Percentiles rank a stretch among this genome's conserved stretches.
Conservation (phyloP, 2,329 filamentous ascomycete species). For the Tolypocladium nubicola region DNA sequence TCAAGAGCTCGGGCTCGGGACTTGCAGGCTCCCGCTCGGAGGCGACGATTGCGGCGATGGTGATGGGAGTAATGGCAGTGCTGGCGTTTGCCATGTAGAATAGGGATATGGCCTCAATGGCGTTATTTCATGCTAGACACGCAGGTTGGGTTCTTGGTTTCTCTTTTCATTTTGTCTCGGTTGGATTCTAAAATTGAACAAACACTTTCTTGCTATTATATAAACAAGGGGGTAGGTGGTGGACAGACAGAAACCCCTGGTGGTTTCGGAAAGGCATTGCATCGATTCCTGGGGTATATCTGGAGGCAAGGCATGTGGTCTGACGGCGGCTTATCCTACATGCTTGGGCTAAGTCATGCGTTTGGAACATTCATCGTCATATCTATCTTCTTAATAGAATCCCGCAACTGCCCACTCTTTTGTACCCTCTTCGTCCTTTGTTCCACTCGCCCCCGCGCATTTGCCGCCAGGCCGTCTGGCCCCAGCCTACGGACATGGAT, state of each 20-base stretch:
- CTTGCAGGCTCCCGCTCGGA: neutral
- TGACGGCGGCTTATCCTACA: neutral
- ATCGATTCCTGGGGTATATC: neutral
- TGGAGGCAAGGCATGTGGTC: neutral
- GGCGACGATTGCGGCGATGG: neutral
- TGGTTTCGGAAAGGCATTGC: neutral
- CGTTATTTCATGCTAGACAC: neutral
- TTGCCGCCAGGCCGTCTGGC: too few relatives aligned
- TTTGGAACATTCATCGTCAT: neutral
- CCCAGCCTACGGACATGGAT: neutral
- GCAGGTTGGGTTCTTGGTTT: neutral
- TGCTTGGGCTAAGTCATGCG: neutral
- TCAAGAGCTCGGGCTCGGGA: conserved; percentile 10
- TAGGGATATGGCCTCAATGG: too few relatives aligned
- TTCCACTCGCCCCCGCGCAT: neutral
- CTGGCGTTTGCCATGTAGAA: neutral
- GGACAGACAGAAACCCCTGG: neutral
- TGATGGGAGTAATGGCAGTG: neutral
- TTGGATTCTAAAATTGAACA: neutral
- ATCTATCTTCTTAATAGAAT: neutral
- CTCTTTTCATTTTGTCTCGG: neutral
- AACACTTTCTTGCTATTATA: neutral
- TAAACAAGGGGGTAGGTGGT: neutral
- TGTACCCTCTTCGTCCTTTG: neutral
- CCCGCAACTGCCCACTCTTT: neutral